phyloP scores from a whole-genome alignment of 805 yeast genomes.

The Schizosaccharomyces cryophilus region DNA sequence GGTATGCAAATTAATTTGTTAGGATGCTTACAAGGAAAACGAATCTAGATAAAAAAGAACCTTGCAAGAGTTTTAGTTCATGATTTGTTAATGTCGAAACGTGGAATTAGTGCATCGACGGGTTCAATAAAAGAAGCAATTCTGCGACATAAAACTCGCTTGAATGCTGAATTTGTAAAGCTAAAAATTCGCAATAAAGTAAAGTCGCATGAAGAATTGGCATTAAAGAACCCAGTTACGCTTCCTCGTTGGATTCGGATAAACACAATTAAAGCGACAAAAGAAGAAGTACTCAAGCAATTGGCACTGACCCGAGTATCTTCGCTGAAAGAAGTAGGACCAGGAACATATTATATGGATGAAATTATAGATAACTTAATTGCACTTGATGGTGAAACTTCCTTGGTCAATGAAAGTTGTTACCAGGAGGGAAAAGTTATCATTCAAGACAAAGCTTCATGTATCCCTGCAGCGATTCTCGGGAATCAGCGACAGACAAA shows the following conservation, averaged over 20 bases:
- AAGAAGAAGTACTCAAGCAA: neutral
- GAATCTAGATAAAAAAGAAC: slow-evolving; percentile 20
- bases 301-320: slow-evolving; percentile 3
- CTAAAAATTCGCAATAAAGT: slow-evolving; percentile 52
- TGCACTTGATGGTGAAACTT: slow-evolving; percentile 48
- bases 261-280: slow-evolving; percentile 32
- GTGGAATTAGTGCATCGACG: slow-evolving; percentile 73
- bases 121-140: slow-evolving; percentile 66
- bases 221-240: slow-evolving; percentile 3
- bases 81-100: slow-evolving; percentile 50
- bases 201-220: slow-evolving; percentile 25
- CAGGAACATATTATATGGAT: slow-evolving; percentile 38
- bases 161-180: slow-evolving; percentile 60
- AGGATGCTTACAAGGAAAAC: slow-evolving; percentile 8
- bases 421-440: slow-evolving; percentile 59
- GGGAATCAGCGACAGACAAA: slow-evolving; percentile 22
- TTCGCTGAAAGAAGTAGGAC: slow-evolving; percentile 6
- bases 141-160: slow-evolving; percentile 50
- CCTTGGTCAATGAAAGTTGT: slow-evolving; percentile 40
- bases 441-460: slow-evolving; percentile 88
- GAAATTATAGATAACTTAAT: slow-evolving; percentile 46
- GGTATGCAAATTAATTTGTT: neutral
- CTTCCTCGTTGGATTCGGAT: slow-evolving; percentile 25
- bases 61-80: slow-evolving; percentile 47
- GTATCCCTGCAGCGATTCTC: slow-evolving; percentile 78